A percentile compares a stretch with the other conserved stretches of the same genome.
phyloP scores from a whole-genome alignment of 306 rosid species.

The Psophocarpus tetragonolobus region DNA sequence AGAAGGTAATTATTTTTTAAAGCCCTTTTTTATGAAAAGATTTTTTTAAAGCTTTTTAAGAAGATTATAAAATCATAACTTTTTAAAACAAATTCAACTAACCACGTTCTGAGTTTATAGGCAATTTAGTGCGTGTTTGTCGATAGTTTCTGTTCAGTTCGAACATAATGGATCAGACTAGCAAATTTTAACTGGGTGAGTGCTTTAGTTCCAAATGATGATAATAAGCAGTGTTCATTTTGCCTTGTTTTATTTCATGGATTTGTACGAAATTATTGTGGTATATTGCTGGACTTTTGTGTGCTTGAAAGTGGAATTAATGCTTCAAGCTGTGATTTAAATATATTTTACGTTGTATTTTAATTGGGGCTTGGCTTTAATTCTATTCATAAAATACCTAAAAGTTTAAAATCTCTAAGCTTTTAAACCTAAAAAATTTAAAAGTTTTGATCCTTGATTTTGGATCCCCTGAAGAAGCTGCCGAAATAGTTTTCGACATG shows the following conservation, averaged over 20 bases:
- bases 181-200: neutral
- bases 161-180: neutral
- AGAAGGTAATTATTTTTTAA: neutral
- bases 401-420: too few relatives aligned
- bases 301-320: too few relatives aligned
- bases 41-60: neutral
- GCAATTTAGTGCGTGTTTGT: neutral
- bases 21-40: neutral
- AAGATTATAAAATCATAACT: neutral
- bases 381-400: too few relatives aligned
- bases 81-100: neutral
- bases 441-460: too few relatives aligned
- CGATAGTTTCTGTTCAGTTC: neutral
- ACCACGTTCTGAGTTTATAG: neutral
- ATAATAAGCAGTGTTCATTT: too few relatives aligned
- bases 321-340: neutral
- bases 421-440: too few relatives aligned
- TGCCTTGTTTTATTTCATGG: too few relatives aligned
- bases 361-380: neutral
- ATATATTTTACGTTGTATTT: neutral
- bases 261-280: too few relatives aligned
- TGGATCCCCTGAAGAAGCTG: too few relatives aligned
- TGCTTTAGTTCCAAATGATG: too few relatives aligned
- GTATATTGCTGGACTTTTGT: too few relatives aligned
- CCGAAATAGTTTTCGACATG: too few relatives aligned